Conservation (phyloP, 371 early-diverging fungal genomes). For the Choanephora cucurbitarum region DNA sequence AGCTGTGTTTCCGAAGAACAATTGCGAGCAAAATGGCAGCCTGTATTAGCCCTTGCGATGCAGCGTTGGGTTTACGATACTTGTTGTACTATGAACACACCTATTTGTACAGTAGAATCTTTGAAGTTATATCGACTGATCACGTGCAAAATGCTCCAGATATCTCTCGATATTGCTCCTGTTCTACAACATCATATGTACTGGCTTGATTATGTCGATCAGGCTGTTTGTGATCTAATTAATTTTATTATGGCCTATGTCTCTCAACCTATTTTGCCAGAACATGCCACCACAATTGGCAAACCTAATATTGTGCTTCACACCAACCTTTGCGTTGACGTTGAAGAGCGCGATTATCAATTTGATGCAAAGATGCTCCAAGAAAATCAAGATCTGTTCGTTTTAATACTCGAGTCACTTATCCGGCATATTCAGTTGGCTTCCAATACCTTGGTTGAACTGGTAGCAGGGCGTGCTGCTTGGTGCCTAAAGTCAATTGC, state of each 20-base stretch:
- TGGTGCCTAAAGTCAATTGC: slow-evolving; percentile 25
- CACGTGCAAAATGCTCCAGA: slow-evolving; percentile 1
- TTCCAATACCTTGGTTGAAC: not conserved
- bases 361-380: not conserved
- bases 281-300: slow-evolving; percentile 21
- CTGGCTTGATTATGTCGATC: slow-evolving; percentile 12
- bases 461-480: slow-evolving; percentile 16
- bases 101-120: not conserved
- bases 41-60: slow-evolving; percentile 1
- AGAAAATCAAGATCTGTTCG: slow-evolving; percentile 18
- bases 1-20: not conserved
- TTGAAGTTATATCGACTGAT: slow-evolving; percentile 7
- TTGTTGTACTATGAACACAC: slow-evolving; percentile 12
- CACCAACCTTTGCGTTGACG: slow-evolving; percentile 24
- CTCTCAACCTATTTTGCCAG: slow-evolving; percentile 21
- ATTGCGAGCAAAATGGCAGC: slow-evolving; percentile 8
- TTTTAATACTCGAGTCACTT: slow-evolving; percentile 23
- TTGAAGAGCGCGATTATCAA: slow-evolving; percentile 19
- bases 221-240: slow-evolving; percentile 17
- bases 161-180: slow-evolving; percentile 1
- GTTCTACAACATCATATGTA: not conserved
- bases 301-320: slow-evolving; percentile 1
- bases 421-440: slow-evolving; percentile 32
- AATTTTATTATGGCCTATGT: slow-evolving; percentile 30
- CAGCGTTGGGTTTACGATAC: slow-evolving; percentile 7